Evolutionary conservation across 2,329 filamentous ascomycete genomes (phyloP), one percentile per base, ranked within the genome.

Genomic region (Sclerotinia spermophila): DNA sequence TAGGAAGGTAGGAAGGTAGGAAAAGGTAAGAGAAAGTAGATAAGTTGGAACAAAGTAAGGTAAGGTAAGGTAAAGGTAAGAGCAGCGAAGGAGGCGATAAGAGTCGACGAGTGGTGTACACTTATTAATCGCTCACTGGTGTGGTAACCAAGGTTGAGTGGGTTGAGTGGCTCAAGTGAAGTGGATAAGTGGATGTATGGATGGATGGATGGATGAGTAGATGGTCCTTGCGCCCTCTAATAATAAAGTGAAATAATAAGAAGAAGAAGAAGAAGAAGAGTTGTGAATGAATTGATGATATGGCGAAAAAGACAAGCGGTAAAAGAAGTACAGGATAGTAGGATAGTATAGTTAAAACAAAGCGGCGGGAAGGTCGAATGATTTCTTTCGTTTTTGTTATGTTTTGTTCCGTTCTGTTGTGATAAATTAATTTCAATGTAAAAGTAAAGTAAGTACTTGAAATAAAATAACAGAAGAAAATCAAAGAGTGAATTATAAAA

Each of bases 331-430:
- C n/a, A n/a, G n/a, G n/a, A n/a, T n/a, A n/a, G 48, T 53, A 51
- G 4, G 24, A 53, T 11, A 17, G 15, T 27, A 51, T 8, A 5
- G 45, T 2, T 51, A 51, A 51, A 27, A 38, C 60, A 64, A 64
- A 64, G 60, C 42, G 21, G 30, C 55, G 70, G 53, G 72, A 73
- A 75, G 78, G 78, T 73, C 42, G 72, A 74, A 75, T 35, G 55
- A 69, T 75, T 73, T 74, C 72, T 74, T 73, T 53, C n/a, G 48
- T 27, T 51, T 51, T 51, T 30, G 73, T 72, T 75, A 72, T 13
- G 10, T 65, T 40, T 33, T n/a, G 8, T 27, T 53, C 27, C 38
- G 5, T 33, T 67, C 48, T 56, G 59, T n/a, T 45, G 10, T 62
- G 24, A 45, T 27, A 33, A 61, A 45, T 61, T 10, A 24, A 45